phyloP scores from a whole-genome alignment of 192 early-diverging fungal species.

The Dissophora ornata region DNA sequence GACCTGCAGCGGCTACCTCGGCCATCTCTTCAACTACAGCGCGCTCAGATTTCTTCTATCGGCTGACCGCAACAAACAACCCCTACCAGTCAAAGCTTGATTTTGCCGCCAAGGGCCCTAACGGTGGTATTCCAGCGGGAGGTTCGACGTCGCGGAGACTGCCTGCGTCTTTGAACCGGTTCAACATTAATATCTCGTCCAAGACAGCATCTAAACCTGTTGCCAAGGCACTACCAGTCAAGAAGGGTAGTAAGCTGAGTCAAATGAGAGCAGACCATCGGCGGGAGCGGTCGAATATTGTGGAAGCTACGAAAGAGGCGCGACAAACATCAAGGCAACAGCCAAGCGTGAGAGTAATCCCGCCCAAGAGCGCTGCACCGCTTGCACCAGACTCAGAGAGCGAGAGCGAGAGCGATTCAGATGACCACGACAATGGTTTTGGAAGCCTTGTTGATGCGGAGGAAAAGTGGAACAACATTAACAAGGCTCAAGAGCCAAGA shows the following conservation, averaged over 20 bases:
- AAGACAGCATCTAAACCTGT: slow-evolving; percentile 16
- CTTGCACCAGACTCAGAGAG: slow-evolving; percentile 16
- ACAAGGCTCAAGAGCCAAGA: slow-evolving; percentile 44
- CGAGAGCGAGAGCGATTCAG: slow-evolving; percentile 42
- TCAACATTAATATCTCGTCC: slow-evolving; percentile 10
- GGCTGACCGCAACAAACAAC: slow-evolving; percentile 3
- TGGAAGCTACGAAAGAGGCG: slow-evolving; percentile 31
- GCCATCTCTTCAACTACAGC: background rate
- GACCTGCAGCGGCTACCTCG: no score
- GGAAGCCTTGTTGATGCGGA: slow-evolving; percentile 43
- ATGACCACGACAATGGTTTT: slow-evolving; percentile 40
- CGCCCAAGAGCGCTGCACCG: no score
- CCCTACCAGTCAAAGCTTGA: slow-evolving; percentile 35
- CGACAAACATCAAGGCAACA: slow-evolving; percentile 18
- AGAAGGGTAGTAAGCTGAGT: slow-evolving; percentile 54
- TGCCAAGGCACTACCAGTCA: slow-evolving; percentile 24
- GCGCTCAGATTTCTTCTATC: slow-evolving; percentile 4
- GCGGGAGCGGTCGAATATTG: slow-evolving; percentile 27
- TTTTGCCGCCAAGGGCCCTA: slow-evolving; percentile 7
- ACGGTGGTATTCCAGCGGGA: slow-evolving; percentile 15
- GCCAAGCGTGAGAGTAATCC: background rate
- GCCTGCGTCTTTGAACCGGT: slow-evolving; percentile 11
- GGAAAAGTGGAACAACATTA: slow-evolving; percentile 41
- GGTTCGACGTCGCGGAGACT: slow-evolving; percentile 18
- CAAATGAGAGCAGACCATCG: slow-evolving; percentile 36